Base-by-base conservation (phyloP, 192 early-diverging fungal genomes). In the Kappamyces sp. region DNA sequence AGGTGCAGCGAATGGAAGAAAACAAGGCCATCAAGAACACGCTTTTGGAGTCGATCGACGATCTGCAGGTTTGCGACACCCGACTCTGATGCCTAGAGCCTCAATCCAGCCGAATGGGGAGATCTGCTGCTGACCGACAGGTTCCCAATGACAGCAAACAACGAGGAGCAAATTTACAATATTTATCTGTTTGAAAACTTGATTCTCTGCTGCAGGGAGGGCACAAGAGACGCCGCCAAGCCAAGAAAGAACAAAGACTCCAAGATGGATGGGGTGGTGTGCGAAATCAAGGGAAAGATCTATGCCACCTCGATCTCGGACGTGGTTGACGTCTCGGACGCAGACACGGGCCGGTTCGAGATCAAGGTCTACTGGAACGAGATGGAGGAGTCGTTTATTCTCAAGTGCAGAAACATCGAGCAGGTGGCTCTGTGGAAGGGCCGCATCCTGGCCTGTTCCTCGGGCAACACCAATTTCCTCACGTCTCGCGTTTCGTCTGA, bases 151-250 rank as follows among this genome's bases (percentile, higher is more conserved):
- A 75, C 80, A 7, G 86, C 83, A 33, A 80, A 86, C 49, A 85
- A 89, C 58, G 68, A 80, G 4, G 91, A 94, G 48, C 81, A 84
- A 49, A 86, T 90, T 60, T 83, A 90, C 40, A 75, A 85, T 29
- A 86, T 99, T 3, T 97, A 87, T 67, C 74, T 99, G 49, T 99
- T 99, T 78, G 92, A 97, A 65, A 83, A 80, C 63, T 88, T 92
- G 35, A 74, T 99, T 3, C 76, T 99, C 12, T 91, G 90, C 65
- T 96, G 91, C 78, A 94, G 96, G 65, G 92, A 96, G 64, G 77
- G 81, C 34, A n/a, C n/a, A n/a, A n/a, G n/a, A n/a, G n/a, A n/a
- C n/a, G 63, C 31, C 14, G 60, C 62, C 11, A 61, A 66, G 34
- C 37, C 41, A 34, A 80, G 58, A 49, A 77, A 73, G 48, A 80